These are phyloP conservation scores for Metarhizium robertsii DNA, from an alignment of 2,329 filamentous ascomycete genomes.

Conservation along the genomic window DNA sequence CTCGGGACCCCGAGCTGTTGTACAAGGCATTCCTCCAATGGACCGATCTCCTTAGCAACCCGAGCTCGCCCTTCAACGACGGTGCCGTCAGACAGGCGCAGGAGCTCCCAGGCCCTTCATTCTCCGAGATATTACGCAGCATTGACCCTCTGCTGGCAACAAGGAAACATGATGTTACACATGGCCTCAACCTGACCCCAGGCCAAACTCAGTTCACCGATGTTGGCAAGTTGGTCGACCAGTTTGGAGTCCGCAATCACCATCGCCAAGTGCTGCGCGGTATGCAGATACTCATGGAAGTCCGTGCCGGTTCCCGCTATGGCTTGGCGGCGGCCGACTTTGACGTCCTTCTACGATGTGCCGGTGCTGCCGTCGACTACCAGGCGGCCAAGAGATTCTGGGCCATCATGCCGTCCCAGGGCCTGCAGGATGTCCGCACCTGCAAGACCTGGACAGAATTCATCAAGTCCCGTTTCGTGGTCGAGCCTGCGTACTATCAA, in stretches of 20 bases:
- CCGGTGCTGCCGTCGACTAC: conserved; percentile 34
- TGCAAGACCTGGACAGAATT: conserved; percentile 33
- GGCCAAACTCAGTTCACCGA: conserved; percentile 32
- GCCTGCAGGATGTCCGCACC: conserved; percentile 20
- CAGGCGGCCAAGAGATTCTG: conserved; percentile 25
- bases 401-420: conserved; percentile 18
- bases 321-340: conserved; percentile 31
- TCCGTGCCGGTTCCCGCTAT: conserved; percentile 19
- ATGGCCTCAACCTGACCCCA: conserved; percentile 27
- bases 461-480: conserved; percentile 36
- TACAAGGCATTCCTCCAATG: conserved; percentile 18
- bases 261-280: conserved; percentile 27
- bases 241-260: conserved; percentile 34
- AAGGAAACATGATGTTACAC: conserved; percentile 36
- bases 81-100: conserved; percentile 21
- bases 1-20: conserved; percentile 14
- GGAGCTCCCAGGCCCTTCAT: conserved; percentile 41
- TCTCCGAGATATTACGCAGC: conserved; percentile 54
- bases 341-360: conserved; percentile 34
- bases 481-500: conserved; percentile 36
- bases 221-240: conserved; percentile 27
- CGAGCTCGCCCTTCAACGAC: conserved; percentile 10
- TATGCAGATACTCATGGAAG: conserved; percentile 23
- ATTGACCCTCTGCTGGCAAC: conserved; percentile 47
- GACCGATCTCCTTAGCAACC: conserved; percentile 14